Evolutionary conservation across 129 eudicot species (phyloP).

Genomic region (Mikania micrantha): DNA sequence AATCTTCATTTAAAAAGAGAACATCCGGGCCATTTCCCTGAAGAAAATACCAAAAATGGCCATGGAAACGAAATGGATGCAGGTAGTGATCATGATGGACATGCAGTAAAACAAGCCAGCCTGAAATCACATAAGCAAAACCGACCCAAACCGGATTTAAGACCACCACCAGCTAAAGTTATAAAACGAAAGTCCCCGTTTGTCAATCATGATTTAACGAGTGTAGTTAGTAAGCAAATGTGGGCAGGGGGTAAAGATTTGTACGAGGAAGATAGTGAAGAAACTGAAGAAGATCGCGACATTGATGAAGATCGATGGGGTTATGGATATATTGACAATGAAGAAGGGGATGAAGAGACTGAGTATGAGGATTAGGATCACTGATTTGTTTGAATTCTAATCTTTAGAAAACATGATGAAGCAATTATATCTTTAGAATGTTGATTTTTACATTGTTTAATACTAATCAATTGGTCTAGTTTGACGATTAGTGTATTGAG

Average conservation of each 20-base stretch:
- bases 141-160: constrained; percentile 58
- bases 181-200: constrained; percentile 40
- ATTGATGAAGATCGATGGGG: constrained; percentile 65
- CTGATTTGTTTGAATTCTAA: background rate
- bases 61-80: constrained; percentile 55
- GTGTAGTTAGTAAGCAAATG: constrained; percentile 34
- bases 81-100: constrained; percentile 75
- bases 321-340: constrained; percentile 42
- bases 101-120: constrained; percentile 46
- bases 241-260: constrained; percentile 45
- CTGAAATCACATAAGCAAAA: constrained; percentile 46
- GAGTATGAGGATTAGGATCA: constrained; percentile 66
- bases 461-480: background rate
- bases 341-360: constrained; percentile 84
- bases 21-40: constrained; percentile 85
- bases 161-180: constrained; percentile 59
- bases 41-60: constrained; percentile 53
- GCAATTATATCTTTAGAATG: background rate
- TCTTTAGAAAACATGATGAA: background rate
- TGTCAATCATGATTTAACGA: constrained; percentile 19
- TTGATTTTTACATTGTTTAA: background rate
- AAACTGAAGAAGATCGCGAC: constrained; percentile 86
- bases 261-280: constrained; percentile 89
- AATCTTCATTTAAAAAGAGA: constrained; percentile 84
- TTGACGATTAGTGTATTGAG: too few relatives aligned